phyloP scores from a whole-genome alignment of 179 eudicot species.

The Amaranthus tricolor region DNA sequence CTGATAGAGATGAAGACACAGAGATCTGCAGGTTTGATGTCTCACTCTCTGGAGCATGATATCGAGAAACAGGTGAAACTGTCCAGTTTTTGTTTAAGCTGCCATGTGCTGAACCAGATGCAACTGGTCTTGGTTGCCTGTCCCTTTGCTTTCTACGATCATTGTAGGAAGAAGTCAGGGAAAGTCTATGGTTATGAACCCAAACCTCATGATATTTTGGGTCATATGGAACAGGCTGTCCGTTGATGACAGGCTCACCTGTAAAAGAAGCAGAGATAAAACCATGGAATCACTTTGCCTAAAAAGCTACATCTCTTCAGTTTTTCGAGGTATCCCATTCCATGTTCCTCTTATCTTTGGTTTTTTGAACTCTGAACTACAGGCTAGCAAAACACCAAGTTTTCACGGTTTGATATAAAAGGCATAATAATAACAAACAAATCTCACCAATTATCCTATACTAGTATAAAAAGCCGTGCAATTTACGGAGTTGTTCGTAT shows the following conservation, averaged over 20 bases:
- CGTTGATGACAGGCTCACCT: constrained; percentile 95
- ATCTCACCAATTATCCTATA: no score
- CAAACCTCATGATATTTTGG: constrained; percentile 92
- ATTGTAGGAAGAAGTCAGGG: constrained; percentile 7
- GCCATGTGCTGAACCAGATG: constrained; percentile 3
- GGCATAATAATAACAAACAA: no score
- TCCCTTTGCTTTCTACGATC: constrained; percentile 21
- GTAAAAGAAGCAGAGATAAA: constrained; percentile 9
- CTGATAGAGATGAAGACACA: background rate
- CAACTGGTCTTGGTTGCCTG: constrained; percentile 9
- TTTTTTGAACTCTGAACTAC: background rate
- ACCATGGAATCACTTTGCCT: background rate
- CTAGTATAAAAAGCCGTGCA: no score
- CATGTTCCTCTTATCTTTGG: background rate
- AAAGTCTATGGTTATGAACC: constrained; percentile 65
- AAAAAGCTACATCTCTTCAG: background rate
- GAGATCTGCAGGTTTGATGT: background rate
- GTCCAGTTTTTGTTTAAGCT: constrained; percentile 7
- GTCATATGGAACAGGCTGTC: constrained; percentile 88
- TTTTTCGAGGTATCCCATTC: background rate
- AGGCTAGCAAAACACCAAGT: no score
- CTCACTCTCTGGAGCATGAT: background rate
- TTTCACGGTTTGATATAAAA: no score
- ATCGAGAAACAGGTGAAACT: background rate
- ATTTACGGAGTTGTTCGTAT: no score